Conservation (phyloP, 768 basidiomycete genomes). For the Boletales sp. region DNA sequence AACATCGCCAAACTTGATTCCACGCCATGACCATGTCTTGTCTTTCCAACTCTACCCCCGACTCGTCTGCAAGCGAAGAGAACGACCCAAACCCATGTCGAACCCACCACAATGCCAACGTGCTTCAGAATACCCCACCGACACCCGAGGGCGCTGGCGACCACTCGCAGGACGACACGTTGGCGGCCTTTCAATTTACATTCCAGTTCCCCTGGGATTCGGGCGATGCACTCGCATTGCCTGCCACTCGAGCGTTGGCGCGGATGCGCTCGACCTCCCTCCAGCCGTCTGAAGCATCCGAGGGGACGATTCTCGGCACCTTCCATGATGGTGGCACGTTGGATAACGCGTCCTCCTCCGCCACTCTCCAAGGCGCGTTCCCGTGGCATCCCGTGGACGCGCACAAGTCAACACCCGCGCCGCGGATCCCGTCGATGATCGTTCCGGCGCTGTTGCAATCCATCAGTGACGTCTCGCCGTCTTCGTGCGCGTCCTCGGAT, state of each 20-base stretch:
- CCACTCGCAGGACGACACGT: too few species aligned
- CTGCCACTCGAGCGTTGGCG: background rate
- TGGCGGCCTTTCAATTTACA: background rate
- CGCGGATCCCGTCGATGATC: conserved; percentile 13
- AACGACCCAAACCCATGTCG: too few species aligned
- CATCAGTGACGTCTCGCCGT: background rate
- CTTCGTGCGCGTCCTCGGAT: background rate
- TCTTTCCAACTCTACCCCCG: too few species aligned
- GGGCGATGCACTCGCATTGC: background rate
- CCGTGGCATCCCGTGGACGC: conserved; percentile 2
- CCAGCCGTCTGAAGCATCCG: conserved; percentile 2
- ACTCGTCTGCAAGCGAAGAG: too few species aligned
- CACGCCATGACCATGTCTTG: too few species aligned
- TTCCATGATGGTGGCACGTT: background rate
- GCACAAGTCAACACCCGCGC: background rate
- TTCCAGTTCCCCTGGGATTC: background rate
- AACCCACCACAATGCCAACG: too few species aligned
- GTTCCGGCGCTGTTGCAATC: conserved; percentile 16
- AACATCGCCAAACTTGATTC: conserved; percentile 2
- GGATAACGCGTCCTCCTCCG: conserved; percentile 10
- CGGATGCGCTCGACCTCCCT: background rate
- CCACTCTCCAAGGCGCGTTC: conserved; percentile 8
- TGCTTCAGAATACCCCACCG: too few species aligned
- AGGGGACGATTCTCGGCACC: background rate
- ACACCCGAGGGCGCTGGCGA: too few species aligned